Base-by-base conservation (phyloP, 148 eudicot species). In the Dianthus caryophyllus region DNA sequence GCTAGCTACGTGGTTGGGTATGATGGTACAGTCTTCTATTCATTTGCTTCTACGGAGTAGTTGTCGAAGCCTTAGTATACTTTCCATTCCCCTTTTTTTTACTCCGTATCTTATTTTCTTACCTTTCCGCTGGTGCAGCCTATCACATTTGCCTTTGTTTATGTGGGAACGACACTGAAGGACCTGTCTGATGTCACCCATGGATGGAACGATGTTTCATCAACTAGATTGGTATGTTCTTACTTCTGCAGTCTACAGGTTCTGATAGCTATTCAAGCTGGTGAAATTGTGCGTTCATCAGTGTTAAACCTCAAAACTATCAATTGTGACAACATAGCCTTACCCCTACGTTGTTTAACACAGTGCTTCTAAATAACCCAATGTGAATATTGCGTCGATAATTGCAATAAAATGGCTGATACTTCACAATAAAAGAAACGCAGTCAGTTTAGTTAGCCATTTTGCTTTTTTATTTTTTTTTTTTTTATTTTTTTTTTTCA, bases 1-100 rank as follows among this genome's bases (percentile, higher is more conserved):
- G 75, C 76, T 94, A 57, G 97, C 96, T 64, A 84, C 99, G 50
- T 94, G 99, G 99, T 68, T 94, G 83, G 99, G 99, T 64, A 94
- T 94, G 99, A 90, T 88, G 99, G 99, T 90, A 86, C 24, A 44
- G 22, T 46, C 20, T 53, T 27, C 41, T 66, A 24, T 41, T 51
- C 70, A 57, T 31, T 33, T 16, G 60, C 33, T 63, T 62, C 26
- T 38, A n/a, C n/a, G n/a, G n/a, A n/a, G n/a, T n/a, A 43, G 31
- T 63, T 70, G 4, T 48, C 22, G 21, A 50, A 26, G 16, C 38
- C 64, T 61, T 46, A 41, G 66, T 48, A 39, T 9, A 22, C 10
- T 18, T 25, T 15, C 38, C n/a, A 15, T 25, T 12, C 13, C 56
- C 8, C 22, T 16, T 5, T 38, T 62, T 29, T 18, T 29, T 22